Evolutionary conservation across 2,329 filamentous ascomycete species (phyloP).

Genomic region (Calonectria fujianensis): DNA sequence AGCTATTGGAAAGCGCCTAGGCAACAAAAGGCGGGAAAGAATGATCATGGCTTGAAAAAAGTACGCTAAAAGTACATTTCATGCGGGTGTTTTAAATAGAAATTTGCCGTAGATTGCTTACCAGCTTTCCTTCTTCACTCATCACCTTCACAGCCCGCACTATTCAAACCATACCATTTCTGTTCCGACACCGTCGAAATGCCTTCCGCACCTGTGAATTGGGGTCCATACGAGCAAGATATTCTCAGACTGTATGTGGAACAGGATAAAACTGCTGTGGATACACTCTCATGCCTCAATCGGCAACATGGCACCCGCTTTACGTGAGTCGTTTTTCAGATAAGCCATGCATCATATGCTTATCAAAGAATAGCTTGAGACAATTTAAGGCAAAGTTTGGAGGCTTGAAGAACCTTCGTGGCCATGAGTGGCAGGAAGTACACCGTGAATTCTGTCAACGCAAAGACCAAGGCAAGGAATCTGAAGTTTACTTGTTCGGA

Average conservation of each 20-base stretch:
- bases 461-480: conserved; percentile 11
- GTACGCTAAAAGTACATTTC: neutral
- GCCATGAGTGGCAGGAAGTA: conserved; percentile 16
- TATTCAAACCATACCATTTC: neutral
- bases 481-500: conserved; percentile 13
- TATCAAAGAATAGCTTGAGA: neutral
- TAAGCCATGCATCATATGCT: neutral
- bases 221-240: neutral
- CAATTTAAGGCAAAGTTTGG: conserved; percentile 24
- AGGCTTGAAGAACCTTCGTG: conserved; percentile 13
- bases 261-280: neutral
- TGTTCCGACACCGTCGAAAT: neutral
- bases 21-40: neutral
- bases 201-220: neutral
- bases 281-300: neutral
- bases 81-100: neutral
- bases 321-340: neutral
- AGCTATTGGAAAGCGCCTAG: neutral
- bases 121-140: neutral
- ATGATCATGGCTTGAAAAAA: neutral
- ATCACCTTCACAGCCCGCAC: neutral
- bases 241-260: conserved; percentile 12
- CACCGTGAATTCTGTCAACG: neutral
- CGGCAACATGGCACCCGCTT: neutral
- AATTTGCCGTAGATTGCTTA: neutral